Percentiles rank a stretch among this genome's conserved stretches.
phyloP scores from a whole-genome alignment of 768 basidiomycete species.

The Lactarius tabidus region DNA sequence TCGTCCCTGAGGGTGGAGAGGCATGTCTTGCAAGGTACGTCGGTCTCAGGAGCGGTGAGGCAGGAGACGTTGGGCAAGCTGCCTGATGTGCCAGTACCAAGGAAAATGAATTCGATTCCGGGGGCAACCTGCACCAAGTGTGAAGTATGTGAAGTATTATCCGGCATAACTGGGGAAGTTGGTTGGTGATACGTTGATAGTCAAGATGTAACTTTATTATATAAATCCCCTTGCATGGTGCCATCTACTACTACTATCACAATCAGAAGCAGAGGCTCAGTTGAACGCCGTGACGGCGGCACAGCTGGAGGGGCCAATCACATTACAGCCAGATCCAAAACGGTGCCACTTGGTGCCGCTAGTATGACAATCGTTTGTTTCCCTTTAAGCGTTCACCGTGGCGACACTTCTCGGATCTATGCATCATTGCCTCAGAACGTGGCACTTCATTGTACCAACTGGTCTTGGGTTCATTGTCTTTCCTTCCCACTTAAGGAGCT shows the following conservation, averaged over 20 bases:
- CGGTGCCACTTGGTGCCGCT: no score
- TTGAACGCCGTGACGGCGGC: no score
- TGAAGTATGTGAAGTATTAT: not conserved
- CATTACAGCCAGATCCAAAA: no score
- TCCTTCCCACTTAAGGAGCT: no score
- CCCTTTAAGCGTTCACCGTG: no score
- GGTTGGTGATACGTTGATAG: not conserved
- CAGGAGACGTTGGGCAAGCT: constrained; percentile 68
- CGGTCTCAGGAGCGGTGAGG: constrained; percentile 61
- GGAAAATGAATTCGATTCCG: constrained; percentile 64
- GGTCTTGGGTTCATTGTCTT: no score
- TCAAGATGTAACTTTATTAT: not conserved
- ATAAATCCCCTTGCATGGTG: not conserved
- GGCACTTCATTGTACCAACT: no score
- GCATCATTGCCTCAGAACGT: no score
- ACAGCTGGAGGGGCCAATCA: no score
- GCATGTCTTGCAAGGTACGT: constrained; percentile 57
- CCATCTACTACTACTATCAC: not conserved
- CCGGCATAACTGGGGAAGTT: not conserved
- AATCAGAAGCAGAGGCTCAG: not conserved
- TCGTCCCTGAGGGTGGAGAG: constrained; percentile 60
- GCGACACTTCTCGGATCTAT: no score
- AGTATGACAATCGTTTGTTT: no score
- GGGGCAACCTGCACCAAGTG: constrained; percentile 13
- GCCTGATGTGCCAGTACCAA: constrained; percentile 80